A percentile compares a stretch with the other conserved stretches of the same genome.
Evolutionary conservation across 306 rosid genomes (phyloP).

Genomic region (Vigna radiata): DNA sequence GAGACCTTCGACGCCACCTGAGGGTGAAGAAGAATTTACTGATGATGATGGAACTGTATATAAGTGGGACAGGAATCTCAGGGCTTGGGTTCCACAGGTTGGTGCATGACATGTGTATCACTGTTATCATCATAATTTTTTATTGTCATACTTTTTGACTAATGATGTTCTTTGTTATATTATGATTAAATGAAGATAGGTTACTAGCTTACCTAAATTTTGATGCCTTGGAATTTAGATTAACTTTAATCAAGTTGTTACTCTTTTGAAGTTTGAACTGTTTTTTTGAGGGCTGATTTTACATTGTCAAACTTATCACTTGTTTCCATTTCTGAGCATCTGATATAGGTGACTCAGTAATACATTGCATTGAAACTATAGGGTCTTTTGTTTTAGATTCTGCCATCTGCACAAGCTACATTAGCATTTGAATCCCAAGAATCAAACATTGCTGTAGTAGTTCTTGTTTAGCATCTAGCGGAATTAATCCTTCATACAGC

Average conservation of each 20-base stretch:
- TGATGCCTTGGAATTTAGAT: constrained; percentile 15
- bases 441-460: constrained; percentile 9
- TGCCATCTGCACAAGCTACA: constrained; percentile 11
- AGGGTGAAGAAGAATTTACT: constrained; percentile 92
- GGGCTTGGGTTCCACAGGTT: constrained; percentile 97
- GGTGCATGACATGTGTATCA: constrained; percentile 40
- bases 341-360: constrained; percentile 26
- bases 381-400: constrained; percentile 30
- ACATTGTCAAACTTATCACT: background rate
- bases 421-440: background rate
- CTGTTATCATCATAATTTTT: background rate
- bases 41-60: constrained; percentile 95
- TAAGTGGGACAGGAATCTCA: constrained; percentile 79
- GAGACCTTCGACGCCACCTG: constrained; percentile 92
- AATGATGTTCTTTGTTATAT: constrained; percentile 28
- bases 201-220: constrained; percentile 12
- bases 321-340: constrained; percentile 25
- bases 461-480: constrained; percentile 23
- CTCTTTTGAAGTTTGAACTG: constrained; percentile 1
- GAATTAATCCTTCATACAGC: constrained; percentile 30
- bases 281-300: constrained; percentile 15
- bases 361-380: constrained; percentile 14
- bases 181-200: constrained; percentile 11
- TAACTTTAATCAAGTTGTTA: background rate
- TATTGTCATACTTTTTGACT: constrained; percentile 5